Base-by-base conservation (phyloP, 192 early-diverging fungal genomes). In the Hyaloraphidium curvatum region DNA sequence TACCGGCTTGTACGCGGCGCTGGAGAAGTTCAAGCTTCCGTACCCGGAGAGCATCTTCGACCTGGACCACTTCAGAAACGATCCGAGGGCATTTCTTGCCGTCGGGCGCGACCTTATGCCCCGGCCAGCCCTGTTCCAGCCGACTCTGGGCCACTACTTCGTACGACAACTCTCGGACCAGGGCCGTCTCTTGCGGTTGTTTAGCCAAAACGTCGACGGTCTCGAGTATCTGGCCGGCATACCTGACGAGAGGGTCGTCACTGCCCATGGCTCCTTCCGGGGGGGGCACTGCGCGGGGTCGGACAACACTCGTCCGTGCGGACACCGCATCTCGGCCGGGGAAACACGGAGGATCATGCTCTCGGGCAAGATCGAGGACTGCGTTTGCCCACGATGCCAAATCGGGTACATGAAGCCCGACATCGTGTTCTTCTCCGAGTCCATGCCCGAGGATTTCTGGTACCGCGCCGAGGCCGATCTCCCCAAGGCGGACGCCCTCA, bases 141-240 rank as follows among this genome's bases (percentile, higher is more conserved):
- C 94, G 0, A 93, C 93, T 0, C 62, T 73, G 43, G 78, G 77
- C 3, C 93, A 97, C 56, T 87, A 90, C 54, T 89, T 97, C 55
- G 71, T 97, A 30, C 70, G 69, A 9, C 69, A 91, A 30, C 59
- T 97, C 27, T 73, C 69, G 16, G 62, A 84, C 27, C 78, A 82
- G 52, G 69, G 76, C 0, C 16, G 86, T 25, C 71, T 97, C 13
- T 67, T 81, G 25, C 67, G 90, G 26, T 81, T 83, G 52, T 94
- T 86, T 62, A 96, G 91, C 21, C 94, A 97, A 62, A 98, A 98
- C 60, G 93, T 98, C 54, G 94, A 98, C 68, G 88, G 81, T 7
- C 64, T 98, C 14, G 94, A 98, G 66, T 77, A 86, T 7, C 56
- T 83, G 0, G 81, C 91, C 5, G 89, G 89, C 4, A 57, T 96